phyloP scores from a whole-genome alignment of 2,329 filamentous ascomycete species.

The Lachnellula occidentalis region DNA sequence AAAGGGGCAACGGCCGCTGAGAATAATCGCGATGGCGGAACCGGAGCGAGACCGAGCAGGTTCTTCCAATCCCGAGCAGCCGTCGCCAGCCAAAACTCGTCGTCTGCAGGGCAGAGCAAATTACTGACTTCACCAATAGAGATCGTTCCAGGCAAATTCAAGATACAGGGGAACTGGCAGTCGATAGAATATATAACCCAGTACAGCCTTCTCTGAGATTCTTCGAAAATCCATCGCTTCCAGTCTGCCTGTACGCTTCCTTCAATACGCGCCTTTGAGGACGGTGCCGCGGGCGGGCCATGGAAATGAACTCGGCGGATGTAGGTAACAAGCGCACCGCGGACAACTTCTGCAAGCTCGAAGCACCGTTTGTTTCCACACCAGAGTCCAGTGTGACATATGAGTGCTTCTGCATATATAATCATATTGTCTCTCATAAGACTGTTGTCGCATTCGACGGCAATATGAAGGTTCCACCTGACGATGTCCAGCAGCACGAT shows the following conservation, averaged over 20 bases:
- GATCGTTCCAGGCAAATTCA: constrained; percentile 22
- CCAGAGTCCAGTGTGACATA: constrained; percentile 23
- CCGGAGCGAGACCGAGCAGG: constrained; percentile 17
- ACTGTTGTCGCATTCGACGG: constrained; percentile 18
- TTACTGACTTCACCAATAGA: constrained; percentile 20
- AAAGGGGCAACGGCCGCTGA: constrained; percentile 23
- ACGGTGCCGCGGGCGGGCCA: neutral
- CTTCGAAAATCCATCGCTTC: constrained; percentile 19
- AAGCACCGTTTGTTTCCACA: constrained; percentile 26
- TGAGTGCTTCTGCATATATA: constrained; percentile 22
- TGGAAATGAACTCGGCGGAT: constrained; percentile 15
- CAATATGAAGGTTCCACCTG: constrained; percentile 21
- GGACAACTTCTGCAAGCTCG: constrained; percentile 19
- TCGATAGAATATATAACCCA: constrained; percentile 25
- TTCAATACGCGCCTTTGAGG: neutral
- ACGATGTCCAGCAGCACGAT: constrained; percentile 23
- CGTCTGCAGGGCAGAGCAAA: constrained; percentile 22
- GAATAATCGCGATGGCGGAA: constrained; percentile 20
- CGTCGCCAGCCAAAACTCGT: constrained; percentile 22
- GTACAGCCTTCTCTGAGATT: constrained; percentile 19
- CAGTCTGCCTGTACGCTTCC: constrained; percentile 12
- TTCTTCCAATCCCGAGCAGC: constrained; percentile 23
- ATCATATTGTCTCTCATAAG: constrained; percentile 22
- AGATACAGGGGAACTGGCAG: constrained; percentile 19
- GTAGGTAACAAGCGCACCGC: constrained; percentile 19